phyloP scores from a whole-genome alignment of 176 grass and related monocot genomes.

The Saccharum officinarum region DNA sequence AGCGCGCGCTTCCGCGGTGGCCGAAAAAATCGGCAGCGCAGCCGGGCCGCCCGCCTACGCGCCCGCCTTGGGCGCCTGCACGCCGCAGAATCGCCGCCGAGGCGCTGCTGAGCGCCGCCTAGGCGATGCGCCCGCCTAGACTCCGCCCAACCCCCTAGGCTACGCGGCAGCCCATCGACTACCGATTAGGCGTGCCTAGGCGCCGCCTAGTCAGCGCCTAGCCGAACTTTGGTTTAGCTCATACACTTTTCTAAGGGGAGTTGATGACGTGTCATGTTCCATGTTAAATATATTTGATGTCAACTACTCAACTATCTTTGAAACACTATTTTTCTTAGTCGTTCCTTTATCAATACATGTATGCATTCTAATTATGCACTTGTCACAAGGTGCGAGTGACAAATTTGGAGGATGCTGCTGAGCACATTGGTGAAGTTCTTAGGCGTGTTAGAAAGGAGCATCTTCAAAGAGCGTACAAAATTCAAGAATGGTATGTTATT shows the following conservation, averaged over 20 bases:
- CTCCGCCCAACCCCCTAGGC: too few species aligned
- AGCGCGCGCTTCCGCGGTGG: too few species aligned
- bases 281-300: neutral
- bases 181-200: too few species aligned
- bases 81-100: too few species aligned
- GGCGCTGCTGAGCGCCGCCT: too few species aligned
- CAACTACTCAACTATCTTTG: neutral
- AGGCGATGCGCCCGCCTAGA: too few species aligned
- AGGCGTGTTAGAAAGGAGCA: slow-evolving; percentile 91
- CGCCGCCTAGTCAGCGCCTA: too few species aligned
- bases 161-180: too few species aligned
- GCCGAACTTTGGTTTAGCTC: too few species aligned
- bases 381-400: slow-evolving; percentile 79
- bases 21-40: too few species aligned
- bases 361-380: slow-evolving; percentile 14
- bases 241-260: neutral
- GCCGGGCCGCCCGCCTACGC: too few species aligned
- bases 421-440: slow-evolving; percentile 96
- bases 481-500: slow-evolving; percentile 71
- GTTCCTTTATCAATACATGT: neutral
- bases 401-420: slow-evolving; percentile 91
- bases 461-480: slow-evolving; percentile 95
- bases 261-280: neutral
- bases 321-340: neutral
- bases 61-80: too few species aligned